These are phyloP conservation scores for Candida namnaoensis DNA, from an alignment of 805 yeast genomes.

Conservation along the genomic window DNA sequence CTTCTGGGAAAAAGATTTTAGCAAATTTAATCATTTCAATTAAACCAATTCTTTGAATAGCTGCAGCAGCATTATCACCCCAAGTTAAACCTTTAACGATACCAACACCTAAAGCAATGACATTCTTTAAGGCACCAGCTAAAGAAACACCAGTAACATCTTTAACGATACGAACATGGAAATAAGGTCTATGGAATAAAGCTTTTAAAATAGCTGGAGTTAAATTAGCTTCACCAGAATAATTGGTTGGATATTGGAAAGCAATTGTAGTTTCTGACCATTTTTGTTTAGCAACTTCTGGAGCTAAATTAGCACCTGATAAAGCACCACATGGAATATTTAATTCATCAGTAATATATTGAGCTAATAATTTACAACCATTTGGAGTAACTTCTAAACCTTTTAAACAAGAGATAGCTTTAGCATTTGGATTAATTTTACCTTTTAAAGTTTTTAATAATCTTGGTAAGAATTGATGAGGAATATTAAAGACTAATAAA, in stretches of 20 bases:
- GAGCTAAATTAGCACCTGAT: constrained; percentile 95
- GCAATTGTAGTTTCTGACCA: constrained; percentile 99
- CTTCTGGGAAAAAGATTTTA: constrained; percentile 60
- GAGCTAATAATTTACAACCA: constrained; percentile 79
- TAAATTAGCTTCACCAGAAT: constrained; percentile 39
- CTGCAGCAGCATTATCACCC: constrained; percentile 99
- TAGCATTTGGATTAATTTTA: constrained; percentile 53
- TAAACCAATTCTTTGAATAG: constrained; percentile 92
- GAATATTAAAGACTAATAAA: constrained; percentile 86
- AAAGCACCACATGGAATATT: constrained; percentile 93
- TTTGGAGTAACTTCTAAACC: constrained; percentile 77
- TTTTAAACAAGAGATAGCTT: constrained; percentile 94
- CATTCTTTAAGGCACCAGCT: constrained; percentile 95
- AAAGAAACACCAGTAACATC: constrained; percentile 96
- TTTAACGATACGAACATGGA: constrained; percentile 88
- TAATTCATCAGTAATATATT: constrained; percentile 68
- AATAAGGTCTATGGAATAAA: constrained; percentile 94
- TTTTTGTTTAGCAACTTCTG: constrained; percentile 90
- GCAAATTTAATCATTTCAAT: constrained; percentile 88
- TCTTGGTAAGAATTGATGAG: constrained; percentile 88
- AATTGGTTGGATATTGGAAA: constrained; percentile 63
- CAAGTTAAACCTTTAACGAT: constrained; percentile 96
- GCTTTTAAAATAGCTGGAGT: constrained; percentile 66
- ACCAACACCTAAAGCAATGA: constrained; percentile 94
- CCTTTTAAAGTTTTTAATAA: constrained; percentile 74